These are phyloP conservation scores for Phytophthora nicotianae DNA, from an alignment of 352 stramenopile genomes.

Conservation along the genomic window DNA sequence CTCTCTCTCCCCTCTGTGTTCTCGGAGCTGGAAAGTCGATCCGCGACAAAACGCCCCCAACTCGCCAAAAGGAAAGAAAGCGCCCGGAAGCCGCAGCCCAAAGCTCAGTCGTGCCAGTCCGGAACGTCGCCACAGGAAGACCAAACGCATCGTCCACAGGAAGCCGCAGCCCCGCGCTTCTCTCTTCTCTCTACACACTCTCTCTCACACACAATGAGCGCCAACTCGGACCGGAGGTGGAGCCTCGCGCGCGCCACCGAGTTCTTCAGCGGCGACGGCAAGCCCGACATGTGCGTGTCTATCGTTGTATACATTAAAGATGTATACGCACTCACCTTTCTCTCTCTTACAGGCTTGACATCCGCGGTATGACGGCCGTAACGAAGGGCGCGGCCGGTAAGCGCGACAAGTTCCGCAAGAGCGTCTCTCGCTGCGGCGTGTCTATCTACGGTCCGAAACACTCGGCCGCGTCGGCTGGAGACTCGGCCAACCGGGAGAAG, in stretches of 20 bases:
- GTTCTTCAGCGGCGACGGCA: conserved; percentile 90
- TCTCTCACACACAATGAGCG: conserved; percentile 43
- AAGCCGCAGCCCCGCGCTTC: neutral
- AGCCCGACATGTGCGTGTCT: conserved; percentile 77
- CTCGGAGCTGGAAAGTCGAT: conserved; percentile 33
- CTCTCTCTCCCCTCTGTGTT: conserved; percentile 31
- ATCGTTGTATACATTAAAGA: neutral
- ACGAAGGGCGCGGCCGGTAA: conserved; percentile 86
- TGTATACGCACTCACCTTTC: neutral
- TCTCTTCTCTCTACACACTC: neutral
- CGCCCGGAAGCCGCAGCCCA: conserved; percentile 21
- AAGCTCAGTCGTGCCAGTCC: conserved; percentile 8
- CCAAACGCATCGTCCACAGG: neutral
- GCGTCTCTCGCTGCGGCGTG: conserved; percentile 82
- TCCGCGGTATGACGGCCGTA: conserved; percentile 86
- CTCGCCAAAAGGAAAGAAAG: conserved; percentile 34
- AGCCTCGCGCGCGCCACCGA: conserved; percentile 86
- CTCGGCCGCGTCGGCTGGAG: conserved; percentile 37
- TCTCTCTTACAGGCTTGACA: conserved; percentile 62
- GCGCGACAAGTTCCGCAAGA: conserved; percentile 90
- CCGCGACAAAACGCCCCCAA: conserved; percentile 35
- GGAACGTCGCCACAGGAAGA: conserved; percentile 14
- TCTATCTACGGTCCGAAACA: conserved; percentile 90
- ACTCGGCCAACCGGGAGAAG: conserved; percentile 56
- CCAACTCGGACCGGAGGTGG: conserved; percentile 75